Evolutionary conservation across 78 protist species (phyloP), one percentile per base, ranked within the genome.

Genomic region (Planoprotostelium fungivorum): DNA sequence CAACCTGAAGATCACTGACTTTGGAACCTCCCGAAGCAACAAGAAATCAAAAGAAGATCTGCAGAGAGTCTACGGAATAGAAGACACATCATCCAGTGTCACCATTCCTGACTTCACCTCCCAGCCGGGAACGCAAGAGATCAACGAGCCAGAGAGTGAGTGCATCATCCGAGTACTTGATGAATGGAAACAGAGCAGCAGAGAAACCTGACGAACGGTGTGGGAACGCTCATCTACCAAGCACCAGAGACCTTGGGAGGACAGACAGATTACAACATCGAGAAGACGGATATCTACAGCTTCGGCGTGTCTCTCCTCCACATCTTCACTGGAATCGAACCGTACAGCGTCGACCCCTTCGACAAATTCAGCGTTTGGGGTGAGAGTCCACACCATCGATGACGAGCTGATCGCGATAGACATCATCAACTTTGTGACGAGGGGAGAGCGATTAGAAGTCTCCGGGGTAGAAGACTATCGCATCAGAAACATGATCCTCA

Each of bases 1-100:
- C 86, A 84, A 28, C 86, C 10, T 84, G 37, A 84, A 31, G 86
- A 84, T 84, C 34, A 84, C 86, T 5, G 86, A 84, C 34, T 84
- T 84, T n/a, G 86, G 86, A 10, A 84, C 86, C 10, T 84, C 86
- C 34, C 28, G 86, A 51, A 25, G 31, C 31, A 51, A 51, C 16
- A 51, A 51, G 73, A 51, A 16, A 51, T 51, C 73, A 25, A 51
- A 51, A 16, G 73, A 51, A 51, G 73, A 51, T 51, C 73, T 51
- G 16, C 73, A 51, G 16, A 5, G 73, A 51, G 73, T 51, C 73
- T 51, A 51, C 73, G 73, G 73, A 51, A 51, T 51, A 25, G 73
- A 51, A 51, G 73, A 51, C 73, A 51, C 31, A 5, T 16, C 73
- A 51, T 5, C 73, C 16, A 16, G 5, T 16, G 73, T 16, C 73